Conservation (phyloP, 73 alveolate species). For the Blepharisma japonicum region DNA sequence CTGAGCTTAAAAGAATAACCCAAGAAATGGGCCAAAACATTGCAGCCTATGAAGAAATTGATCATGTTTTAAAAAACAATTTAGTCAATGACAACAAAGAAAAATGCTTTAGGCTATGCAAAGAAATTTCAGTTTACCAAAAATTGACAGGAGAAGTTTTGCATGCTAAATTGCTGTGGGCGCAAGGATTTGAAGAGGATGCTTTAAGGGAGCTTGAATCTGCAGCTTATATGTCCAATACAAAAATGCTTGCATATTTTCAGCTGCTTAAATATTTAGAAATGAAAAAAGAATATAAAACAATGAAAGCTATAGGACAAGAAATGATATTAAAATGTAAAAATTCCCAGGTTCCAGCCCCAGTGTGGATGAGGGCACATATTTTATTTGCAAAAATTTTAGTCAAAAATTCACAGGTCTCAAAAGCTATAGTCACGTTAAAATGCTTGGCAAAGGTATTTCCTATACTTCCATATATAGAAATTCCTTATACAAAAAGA, state of each 20-base stretch:
- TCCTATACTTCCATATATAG: background rate
- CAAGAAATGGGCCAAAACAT: background rate
- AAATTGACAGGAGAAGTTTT: conserved; percentile 15
- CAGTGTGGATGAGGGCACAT: conserved; percentile 9
- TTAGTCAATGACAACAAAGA: background rate
- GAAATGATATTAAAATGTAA: conserved; percentile 4
- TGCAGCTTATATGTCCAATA: background rate
- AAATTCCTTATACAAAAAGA: background rate
- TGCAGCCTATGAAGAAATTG: background rate
- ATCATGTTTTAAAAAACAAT: background rate
- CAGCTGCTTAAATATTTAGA: background rate
- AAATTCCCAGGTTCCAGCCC: conserved; percentile 22
- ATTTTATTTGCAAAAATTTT: conserved; percentile 8
- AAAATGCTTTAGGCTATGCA: background rate
- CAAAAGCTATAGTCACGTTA: conserved; percentile 14
- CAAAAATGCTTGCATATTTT: background rate
- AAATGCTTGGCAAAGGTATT: conserved; percentile 5
- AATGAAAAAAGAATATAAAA: background rate
- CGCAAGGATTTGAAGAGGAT: background rate
- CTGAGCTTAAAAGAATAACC: background rate
- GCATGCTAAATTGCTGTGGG: conserved; percentile 6
- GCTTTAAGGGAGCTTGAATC: conserved; percentile 9
- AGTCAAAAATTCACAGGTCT: background rate
- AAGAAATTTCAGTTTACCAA: background rate
- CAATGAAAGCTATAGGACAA: background rate